These are phyloP conservation scores for Xerocomellus amylosporus DNA, from an alignment of 768 basidiomycete genomes.

Conservation along the genomic window DNA sequence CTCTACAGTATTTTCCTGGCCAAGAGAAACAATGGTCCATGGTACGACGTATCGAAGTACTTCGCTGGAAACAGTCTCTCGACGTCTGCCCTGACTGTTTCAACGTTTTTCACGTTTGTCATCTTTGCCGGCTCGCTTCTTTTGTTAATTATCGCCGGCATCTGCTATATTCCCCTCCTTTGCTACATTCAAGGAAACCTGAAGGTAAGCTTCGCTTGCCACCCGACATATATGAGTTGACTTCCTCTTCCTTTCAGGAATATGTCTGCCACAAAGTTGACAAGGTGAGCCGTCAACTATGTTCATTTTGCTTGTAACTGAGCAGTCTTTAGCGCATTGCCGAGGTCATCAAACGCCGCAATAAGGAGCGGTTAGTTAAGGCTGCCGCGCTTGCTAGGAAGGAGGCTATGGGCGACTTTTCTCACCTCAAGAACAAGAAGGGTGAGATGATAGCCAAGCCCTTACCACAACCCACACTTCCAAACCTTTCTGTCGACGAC, in stretches of 20 bases:
- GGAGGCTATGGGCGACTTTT: constrained; percentile 87
- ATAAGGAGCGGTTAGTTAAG: constrained; percentile 79
- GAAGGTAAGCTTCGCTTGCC: constrained; percentile 53
- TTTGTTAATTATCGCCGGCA: constrained; percentile 76
- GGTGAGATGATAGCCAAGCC: constrained; percentile 78
- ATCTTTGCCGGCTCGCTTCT: constrained; percentile 84
- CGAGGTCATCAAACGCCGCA: constrained; percentile 88
- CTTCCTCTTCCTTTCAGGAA: constrained; percentile 50
- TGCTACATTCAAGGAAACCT: constrained; percentile 96
- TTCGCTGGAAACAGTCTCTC: constrained; percentile 72
- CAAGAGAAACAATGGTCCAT: constrained; percentile 46
- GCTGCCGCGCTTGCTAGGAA: constrained; percentile 83
- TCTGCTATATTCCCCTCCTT: constrained; percentile 91
- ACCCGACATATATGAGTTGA: not conserved
- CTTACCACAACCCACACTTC: constrained; percentile 91
- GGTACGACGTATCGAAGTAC: constrained; percentile 76
- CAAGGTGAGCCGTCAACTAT: constrained; percentile 56
- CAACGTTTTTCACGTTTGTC: constrained; percentile 86
- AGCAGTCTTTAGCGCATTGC: constrained; percentile 69
- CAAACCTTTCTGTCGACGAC: constrained; percentile 86
- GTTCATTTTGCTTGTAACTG: constrained; percentile 7
- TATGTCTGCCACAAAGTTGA: constrained; percentile 99
- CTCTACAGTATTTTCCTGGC: constrained; percentile 85
- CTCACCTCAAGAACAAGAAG: constrained; percentile 91
- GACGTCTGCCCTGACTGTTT: constrained; percentile 80